phyloP scores from a whole-genome alignment of 371 early-diverging fungal species.

The Mucor sp. region DNA sequence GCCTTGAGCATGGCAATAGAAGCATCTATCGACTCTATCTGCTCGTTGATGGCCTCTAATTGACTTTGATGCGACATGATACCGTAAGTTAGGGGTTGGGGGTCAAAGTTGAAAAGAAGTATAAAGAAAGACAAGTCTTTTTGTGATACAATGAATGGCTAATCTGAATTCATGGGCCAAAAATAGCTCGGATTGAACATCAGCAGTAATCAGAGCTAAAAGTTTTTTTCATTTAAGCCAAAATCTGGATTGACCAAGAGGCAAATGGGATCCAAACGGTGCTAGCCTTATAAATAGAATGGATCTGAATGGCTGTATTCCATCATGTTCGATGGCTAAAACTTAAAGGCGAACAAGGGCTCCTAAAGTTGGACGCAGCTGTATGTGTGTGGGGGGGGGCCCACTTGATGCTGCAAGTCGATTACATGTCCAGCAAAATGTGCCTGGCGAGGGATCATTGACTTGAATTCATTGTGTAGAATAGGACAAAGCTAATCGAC shows the following conservation, averaged over 20 bases:
- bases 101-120: neutral
- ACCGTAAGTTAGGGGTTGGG: neutral
- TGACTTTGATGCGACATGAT: slow-evolving; percentile 12
- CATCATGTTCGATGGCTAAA: neutral
- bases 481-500: neutral
- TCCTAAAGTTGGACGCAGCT: neutral
- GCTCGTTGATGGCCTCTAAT: slow-evolving; percentile 16
- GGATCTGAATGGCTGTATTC: neutral
- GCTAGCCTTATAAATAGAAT: neutral
- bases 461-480: neutral
- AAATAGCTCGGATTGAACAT: neutral
- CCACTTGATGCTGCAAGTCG: neutral
- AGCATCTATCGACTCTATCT: slow-evolving; percentile 25
- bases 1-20: slow-evolving; percentile 15
- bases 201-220: neutral
- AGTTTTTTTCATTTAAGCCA: neutral
- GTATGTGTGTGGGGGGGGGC: neutral
- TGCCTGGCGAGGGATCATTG: neutral
- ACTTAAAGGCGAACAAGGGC: neutral
- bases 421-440: neutral
- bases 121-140: neutral
- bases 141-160: neutral
- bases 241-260: neutral
- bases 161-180: neutral
- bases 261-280: neutral